Percentiles rank a stretch among this genome's conserved stretches.
These are phyloP conservation scores for Talaromyces trachyspermus DNA, from an alignment of 495 filamentous ascomycete species.

Conservation along the genomic window DNA sequence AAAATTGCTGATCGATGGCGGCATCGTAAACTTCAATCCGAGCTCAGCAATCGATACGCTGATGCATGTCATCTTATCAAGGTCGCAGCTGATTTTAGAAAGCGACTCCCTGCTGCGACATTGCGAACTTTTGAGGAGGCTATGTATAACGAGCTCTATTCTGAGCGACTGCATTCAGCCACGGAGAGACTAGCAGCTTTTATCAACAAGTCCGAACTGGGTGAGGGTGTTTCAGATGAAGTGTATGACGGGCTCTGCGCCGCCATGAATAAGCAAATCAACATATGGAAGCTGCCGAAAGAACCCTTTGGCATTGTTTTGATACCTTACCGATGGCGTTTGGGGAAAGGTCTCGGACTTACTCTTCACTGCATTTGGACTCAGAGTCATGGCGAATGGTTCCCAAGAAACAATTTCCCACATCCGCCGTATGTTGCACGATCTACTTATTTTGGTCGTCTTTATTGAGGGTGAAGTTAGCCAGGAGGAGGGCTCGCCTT, in stretches of 20 bases:
- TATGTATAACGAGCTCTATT: conserved; percentile 61
- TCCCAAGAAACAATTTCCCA: conserved; percentile 71
- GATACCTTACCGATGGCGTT: conserved; percentile 32
- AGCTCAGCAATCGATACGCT: conserved; percentile 30
- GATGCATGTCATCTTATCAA: conserved; percentile 44
- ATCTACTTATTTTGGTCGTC: conserved; percentile 73
- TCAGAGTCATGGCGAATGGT: conserved; percentile 61
- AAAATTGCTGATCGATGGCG: conserved; percentile 38
- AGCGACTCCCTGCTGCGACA: conserved; percentile 53
- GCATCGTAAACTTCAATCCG: conserved; percentile 32
- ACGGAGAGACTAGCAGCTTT: conserved; percentile 62
- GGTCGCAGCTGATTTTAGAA: conserved; percentile 51
- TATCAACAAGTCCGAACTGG: conserved; percentile 64
- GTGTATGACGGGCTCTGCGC: conserved; percentile 42
- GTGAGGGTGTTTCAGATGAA: conserved; percentile 66
- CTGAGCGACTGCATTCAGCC: conserved; percentile 56
- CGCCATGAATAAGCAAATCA: conserved; percentile 30
- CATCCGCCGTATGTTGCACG: conserved; percentile 58
- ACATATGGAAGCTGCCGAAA: conserved; percentile 39
- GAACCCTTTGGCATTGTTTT: conserved; percentile 45
- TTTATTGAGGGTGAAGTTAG: conserved; percentile 76
- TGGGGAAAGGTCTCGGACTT: conserved; percentile 40
- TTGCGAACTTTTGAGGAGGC: conserved; percentile 50
- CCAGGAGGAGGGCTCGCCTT: conserved; percentile 54
- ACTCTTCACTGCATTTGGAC: conserved; percentile 58